Base-by-base conservation (phyloP, 768 basidiomycete species). In the Rhodotorula babjevae region DNA sequence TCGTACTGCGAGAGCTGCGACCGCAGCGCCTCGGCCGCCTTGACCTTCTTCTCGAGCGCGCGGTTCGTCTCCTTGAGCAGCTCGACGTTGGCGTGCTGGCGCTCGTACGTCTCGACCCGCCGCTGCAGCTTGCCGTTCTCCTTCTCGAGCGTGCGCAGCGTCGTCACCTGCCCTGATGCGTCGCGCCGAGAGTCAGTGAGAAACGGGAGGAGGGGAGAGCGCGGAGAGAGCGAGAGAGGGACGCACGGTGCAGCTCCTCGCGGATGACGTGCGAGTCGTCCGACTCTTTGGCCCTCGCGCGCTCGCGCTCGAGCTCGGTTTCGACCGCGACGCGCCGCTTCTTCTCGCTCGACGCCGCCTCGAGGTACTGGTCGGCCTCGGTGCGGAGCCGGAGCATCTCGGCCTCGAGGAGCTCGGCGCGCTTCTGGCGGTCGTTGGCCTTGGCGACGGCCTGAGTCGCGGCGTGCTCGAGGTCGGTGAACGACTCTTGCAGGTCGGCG, bases 1-100 rank as follows among this genome's bases (percentile, higher is more conserved):
- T 67, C 67, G 19, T 65, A 56, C 11, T 67, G 69, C 27, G 76
- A 47, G 0, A 70, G 27, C 56, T 73, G 65, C 36, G 63, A 47
- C 1, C 73, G 68, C 27, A 75, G 53, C 33, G 61, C 69, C 16
- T 74, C 75, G 23, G 73, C 55, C 15, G 61, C 59, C 29, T 69
- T 58, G 19, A 79, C 36, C 67, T 77, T 76, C 56, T 61, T 67
- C 61, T 76, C 75, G 59, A 79, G 70, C 8, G 75, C 52, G 33
- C 72, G 71, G 62, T 79, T 79, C 53, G 70, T 61, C 62, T 79
- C 78, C 67, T 77, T 77, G 61, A 79, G 69, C 6, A 79, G 60
- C 59, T 77, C 73, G 40, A 72, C 60, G 62, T 76, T 74, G 7
- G 75, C 71, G 49, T 75, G 71, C 49, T 76, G 68, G 15, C 63